A percentile compares a stretch with the other conserved stretches of the same genome.
Conservation (phyloP, 2,329 filamentous ascomycete species). For the Diplodia seriata region DNA sequence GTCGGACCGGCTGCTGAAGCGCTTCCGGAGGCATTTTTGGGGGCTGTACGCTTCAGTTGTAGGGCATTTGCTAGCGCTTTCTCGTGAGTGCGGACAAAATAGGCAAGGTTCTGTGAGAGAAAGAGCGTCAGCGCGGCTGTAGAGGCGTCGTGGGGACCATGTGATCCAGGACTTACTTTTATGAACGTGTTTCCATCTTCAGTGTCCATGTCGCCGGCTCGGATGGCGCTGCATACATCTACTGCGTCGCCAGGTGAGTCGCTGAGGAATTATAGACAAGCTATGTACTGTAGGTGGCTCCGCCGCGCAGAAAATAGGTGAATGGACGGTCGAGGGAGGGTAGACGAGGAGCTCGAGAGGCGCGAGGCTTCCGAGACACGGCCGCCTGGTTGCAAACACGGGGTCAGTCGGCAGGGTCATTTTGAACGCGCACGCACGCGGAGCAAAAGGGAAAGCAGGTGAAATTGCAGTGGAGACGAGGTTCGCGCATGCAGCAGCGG, state of each 20-base stretch:
- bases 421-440: constrained; percentile 30
- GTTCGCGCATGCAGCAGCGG: constrained; percentile 29
- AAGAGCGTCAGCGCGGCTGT: constrained; percentile 11
- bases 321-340: constrained; percentile 11
- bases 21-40: constrained; percentile 69
- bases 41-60: constrained; percentile 78
- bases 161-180: constrained; percentile 67
- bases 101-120: constrained; percentile 78
- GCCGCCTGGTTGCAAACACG: constrained; percentile 25
- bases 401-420: constrained; percentile 30
- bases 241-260: constrained; percentile 27
- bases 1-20: constrained; percentile 54
- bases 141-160: background rate
- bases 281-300: constrained; percentile 24
- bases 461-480: constrained; percentile 31
- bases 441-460: constrained; percentile 28
- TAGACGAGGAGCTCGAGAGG: constrained; percentile 14
- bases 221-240: constrained; percentile 26
- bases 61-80: constrained; percentile 95
- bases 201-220: constrained; percentile 69
- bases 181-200: constrained; percentile 90
- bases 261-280: constrained; percentile 26
- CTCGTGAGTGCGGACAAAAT: constrained; percentile 96
- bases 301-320: constrained; percentile 8
- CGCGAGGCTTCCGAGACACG: constrained; percentile 28